Evolutionary conservation across 306 rosid genomes (phyloP), one percentile per base, ranked within the genome.

Genomic region (Casuarina equisetifolia): DNA sequence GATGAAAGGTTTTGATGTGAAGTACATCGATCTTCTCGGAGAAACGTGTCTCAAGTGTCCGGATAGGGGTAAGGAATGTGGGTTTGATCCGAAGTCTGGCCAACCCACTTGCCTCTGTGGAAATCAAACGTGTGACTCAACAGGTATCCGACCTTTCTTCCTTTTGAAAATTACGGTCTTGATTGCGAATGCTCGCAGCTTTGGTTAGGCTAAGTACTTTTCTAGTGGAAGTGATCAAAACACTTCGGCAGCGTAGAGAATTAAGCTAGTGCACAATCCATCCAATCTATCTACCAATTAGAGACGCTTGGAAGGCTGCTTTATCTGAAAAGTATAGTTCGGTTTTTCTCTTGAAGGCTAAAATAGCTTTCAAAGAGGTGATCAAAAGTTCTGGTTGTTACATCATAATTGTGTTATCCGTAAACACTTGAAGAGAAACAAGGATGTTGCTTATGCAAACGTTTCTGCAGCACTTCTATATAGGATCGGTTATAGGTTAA

Each of bases 1-100:
- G 83, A 91, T 83, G 91, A 4, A 19, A 4, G 94, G 94, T n/a
- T 91, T 89, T 79, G 62, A 80, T 48, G 82, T 86, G 64, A 89
- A 52, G 57, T 91, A 83, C 74, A 73, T 46, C 0, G 61, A 72
- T 75, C 87, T 86, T 63, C 68, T 57, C 76, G 57, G 52, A 0
- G 43, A 52, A 36, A 66, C 71, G 6, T 88, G 97, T 73, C 1
- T 7, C 5, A 58, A 80, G 58, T 89, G 92, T 81, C 59, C 74
- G 54, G 57, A 17, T 52, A 74, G 19, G 17, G 82, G 84, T 79
- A 85, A 85, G 19, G 51, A 72, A 4, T 91, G 90, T 80, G 90
- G 86, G 52, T 84, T 83, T 83, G 89, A 91, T 78, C 66, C 70
- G 48, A 78, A 74, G 70, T 50, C 72, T 0, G 70, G 73, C 44